Evolutionary conservation across 768 basidiomycete species (phyloP), one percentile per base, ranked within the genome.

Genomic region (Chalciporus chontae): DNA sequence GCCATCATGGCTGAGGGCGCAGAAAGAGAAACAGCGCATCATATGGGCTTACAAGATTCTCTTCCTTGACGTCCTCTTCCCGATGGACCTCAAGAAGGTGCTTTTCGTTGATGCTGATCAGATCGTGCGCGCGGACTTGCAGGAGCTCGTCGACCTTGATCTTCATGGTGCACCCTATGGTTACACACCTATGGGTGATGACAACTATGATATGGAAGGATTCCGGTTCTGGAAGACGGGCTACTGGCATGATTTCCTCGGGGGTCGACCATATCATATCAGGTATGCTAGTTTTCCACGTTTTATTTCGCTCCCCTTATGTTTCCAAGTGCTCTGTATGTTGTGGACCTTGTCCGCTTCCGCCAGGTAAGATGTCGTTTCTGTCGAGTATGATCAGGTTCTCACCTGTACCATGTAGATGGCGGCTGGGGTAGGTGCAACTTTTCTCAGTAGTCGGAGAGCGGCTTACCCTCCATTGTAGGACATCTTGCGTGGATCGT

Each of bases 11-110:
- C 77, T 99, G 4, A 87, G 93, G n/a, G 82, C 82, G 13, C 96
- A 98, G 65, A 93, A 86, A 51, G 96, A 99, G 72, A 99, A 99
- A 68, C 96, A 99, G 68, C 81, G 96, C 9, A 87, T 95, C 48
- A 99, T 99, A 58, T 98, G 96, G 96, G 95, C 91, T 0, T 99
- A 98, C 77, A 98, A 99, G 72, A 99, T 99, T 55, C 84, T 99
- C 38, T 99, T 99, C 80, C 81, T 99, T 14, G 96, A 99, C 60
- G 94, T 98, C 14, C 80, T 98, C 7, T 99, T 99, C 80, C 96
- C 96, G 2, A 94, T 98, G 87, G 91, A 95, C 69, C 81, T 99
- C 50, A 94, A 97, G 73, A 96, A 96, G 66, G 95, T 99, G 54
- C 94, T 99, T 58, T 98, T 99, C 63, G 95, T 99, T 43, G 96